These are phyloP conservation scores for Trichoderma reesei DNA, from an alignment of 495 filamentous ascomycete genomes.

Conservation along the genomic window DNA sequence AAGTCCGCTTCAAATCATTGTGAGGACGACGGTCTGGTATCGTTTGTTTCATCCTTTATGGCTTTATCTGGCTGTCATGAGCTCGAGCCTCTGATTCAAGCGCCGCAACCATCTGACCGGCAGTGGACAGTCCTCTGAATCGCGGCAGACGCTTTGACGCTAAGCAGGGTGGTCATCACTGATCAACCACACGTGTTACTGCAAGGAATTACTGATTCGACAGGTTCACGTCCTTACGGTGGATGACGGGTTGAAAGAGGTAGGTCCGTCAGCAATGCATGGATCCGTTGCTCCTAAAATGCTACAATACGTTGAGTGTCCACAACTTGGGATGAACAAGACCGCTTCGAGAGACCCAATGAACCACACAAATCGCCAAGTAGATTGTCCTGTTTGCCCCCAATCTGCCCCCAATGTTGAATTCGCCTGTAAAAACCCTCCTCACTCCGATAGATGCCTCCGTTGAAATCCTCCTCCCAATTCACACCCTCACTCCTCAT, in stretches of 20 bases:
- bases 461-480: not conserved
- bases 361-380: no score
- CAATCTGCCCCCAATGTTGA: no score
- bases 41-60: not conserved
- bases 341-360: no score
- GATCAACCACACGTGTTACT: not conserved
- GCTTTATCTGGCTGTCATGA: no score
- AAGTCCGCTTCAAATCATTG: no score
- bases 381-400: no score
- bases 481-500: not conserved
- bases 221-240: not conserved
- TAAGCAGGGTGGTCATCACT: not conserved
- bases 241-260: not conserved
- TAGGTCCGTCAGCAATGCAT: not conserved
- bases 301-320: no score
- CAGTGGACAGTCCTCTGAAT: no score
- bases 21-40: not conserved
- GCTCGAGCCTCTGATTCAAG: not conserved
- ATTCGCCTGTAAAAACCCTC: no score
- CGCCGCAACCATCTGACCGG: not conserved
- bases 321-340: no score
- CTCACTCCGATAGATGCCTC: no score
- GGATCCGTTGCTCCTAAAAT: not conserved
- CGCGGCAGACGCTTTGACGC: not conserved
- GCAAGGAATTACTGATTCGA: not conserved